Evolutionary conservation across 768 basidiomycete genomes (phyloP).

Genomic region (Lactifluus echinatus): DNA sequence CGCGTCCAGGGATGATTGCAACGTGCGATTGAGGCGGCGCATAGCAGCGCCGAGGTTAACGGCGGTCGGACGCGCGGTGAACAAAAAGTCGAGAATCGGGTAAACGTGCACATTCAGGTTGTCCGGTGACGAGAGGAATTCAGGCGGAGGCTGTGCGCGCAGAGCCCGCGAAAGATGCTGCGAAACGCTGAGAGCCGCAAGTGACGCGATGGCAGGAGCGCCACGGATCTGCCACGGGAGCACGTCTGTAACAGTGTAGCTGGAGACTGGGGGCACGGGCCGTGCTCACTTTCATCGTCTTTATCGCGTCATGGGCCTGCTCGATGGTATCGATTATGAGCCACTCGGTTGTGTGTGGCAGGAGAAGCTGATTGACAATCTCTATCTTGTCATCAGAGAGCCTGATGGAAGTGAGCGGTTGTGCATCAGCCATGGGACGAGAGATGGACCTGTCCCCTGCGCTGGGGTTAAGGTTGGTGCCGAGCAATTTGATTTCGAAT

Average conservation of each 20-base stretch:
- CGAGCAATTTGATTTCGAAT: constrained; percentile 2
- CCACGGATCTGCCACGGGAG: constrained; percentile 58
- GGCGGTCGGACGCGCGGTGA: constrained; percentile 88
- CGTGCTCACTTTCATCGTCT: constrained; percentile 75
- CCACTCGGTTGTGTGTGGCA: constrained; percentile 67
- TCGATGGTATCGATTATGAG: constrained; percentile 61
- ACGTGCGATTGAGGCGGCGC: constrained; percentile 49
- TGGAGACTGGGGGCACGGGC: neutral
- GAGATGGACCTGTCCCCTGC: neutral
- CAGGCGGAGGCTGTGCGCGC: constrained; percentile 36
- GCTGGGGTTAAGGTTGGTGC: constrained; percentile 6
- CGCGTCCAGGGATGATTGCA: constrained; percentile 33
- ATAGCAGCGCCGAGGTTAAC: constrained; percentile 90
- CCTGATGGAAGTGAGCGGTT: constrained; percentile 35
- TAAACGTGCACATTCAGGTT: constrained; percentile 47
- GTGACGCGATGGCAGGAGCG: constrained; percentile 90
- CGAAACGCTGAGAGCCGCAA: constrained; percentile 76
- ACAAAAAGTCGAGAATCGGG: constrained; percentile 60
- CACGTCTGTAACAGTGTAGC: neutral
- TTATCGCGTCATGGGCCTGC: constrained; percentile 89
- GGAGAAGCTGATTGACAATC: constrained; percentile 84
- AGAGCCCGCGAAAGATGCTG: constrained; percentile 51
- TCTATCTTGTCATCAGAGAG: constrained; percentile 49
- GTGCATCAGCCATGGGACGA: constrained; percentile 18
- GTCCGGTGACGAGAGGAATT: constrained; percentile 45